Evolutionary conservation across 129 eudicot species (phyloP), one percentile per base, ranked within the genome.

Genomic region (Tagetes erecta): DNA sequence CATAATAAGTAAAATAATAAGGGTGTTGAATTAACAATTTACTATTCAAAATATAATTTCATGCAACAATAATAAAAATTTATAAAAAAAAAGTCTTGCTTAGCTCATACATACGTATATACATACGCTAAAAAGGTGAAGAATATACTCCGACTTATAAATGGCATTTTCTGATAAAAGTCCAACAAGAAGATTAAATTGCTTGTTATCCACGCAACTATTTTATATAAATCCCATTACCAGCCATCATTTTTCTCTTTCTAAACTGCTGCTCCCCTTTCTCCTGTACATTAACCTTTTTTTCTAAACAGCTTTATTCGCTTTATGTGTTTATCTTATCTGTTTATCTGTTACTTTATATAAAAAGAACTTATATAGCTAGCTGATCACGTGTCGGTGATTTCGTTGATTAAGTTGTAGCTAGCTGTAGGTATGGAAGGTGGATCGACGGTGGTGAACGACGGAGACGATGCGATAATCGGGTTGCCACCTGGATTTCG

Each of bases 401-500:
- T 49, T 49, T 1, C 11, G 13, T 8, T 56, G 27, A 36, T 56
- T 20, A 20, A 56, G 62, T 36, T 27, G 59, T 52, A 52, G 55
- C n/a, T 49, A 20, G 64, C 38, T 34, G 57, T 69, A 60, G 42
- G 58, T 8, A 78, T 78, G 81, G 81, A 70, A 50, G 81, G 65
- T 37, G 81, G 78, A 71, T 62, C 82, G 67, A 71, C 55, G 82
- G 82, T 41, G 40, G 72, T 65, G 47, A 78, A 64, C 72, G 82
- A 78, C 35, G 82, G 82, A 20, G 82, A 78, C 47, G 78, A 78
- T 27, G 73, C 82, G 38, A 50, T 66, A 59, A 38, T 81, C 35
- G 80, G 85, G 49, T 70, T 90, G 47, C 96, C 96, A 10, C 92
- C 96, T 0, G 96, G 96, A 13, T 90, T 87, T 42, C 72, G 96